phyloP scores from a whole-genome alignment of 2,329 filamentous ascomycete species.

The Tolypocladium guangdongense region DNA sequence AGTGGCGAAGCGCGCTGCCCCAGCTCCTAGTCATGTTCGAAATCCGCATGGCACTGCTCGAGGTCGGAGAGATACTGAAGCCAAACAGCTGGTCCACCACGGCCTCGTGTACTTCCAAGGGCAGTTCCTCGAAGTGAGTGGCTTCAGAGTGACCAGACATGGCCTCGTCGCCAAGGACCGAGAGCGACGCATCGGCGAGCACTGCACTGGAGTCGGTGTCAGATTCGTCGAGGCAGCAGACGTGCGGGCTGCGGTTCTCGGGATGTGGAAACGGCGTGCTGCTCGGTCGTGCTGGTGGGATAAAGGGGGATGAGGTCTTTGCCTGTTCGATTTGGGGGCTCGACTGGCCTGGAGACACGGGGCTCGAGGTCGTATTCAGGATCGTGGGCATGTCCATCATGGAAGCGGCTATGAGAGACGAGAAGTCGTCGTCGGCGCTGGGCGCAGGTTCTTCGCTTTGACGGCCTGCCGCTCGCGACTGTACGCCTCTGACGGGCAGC shows the following conservation, averaged over 20 bases:
- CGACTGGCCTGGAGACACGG: conserved; percentile 41
- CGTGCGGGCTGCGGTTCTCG: conserved; percentile 29
- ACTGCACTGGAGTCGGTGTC: conserved; percentile 9
- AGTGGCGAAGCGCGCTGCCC: conserved; percentile 55
- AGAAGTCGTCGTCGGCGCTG: conserved; percentile 20
- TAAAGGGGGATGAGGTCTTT: conserved; percentile 25
- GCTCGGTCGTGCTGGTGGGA: conserved; percentile 36
- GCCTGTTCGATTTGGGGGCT: conserved; percentile 38
- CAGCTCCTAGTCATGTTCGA: conserved; percentile 46
- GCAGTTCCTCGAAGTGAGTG: conserved; percentile 39
- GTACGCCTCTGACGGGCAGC: conserved; percentile 2
- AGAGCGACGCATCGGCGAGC: conserved; percentile 4
- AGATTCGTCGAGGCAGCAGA: conserved; percentile 15
- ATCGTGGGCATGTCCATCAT: conserved; percentile 22
- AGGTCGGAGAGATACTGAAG: conserved; percentile 51
- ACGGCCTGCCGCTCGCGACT: conserved; percentile 2
- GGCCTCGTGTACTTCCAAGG: conserved; percentile 60
- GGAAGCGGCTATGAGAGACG: conserved; percentile 24
- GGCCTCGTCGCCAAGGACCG: conserved; percentile 9
- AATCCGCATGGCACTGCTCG: conserved; percentile 42
- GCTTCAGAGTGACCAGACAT: conserved; percentile 9
- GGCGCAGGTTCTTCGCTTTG: conserved; percentile 2
- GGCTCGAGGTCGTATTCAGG: conserved; percentile 36
- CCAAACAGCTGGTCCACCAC: conserved; percentile 64
- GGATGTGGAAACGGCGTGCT: conserved; percentile 49